A percentile compares a stretch with the other conserved stretches of the same genome.
phyloP scores from a whole-genome alignment of 768 basidiomycete genomes.

The Rickenella mellea region DNA sequence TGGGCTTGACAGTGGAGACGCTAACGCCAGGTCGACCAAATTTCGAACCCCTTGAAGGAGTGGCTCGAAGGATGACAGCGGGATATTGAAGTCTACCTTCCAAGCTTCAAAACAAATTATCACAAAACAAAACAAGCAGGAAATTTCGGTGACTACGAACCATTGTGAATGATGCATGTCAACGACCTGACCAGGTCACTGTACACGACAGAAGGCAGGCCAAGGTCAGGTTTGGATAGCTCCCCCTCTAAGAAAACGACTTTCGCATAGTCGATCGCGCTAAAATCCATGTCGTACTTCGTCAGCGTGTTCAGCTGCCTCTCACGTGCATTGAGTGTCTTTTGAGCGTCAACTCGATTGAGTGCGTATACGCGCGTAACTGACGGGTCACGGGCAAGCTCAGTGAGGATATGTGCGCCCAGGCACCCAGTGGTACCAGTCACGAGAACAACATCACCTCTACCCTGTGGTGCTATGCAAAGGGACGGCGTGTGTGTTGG shows the following conservation, averaged over 20 bases:
- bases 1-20: conserved; percentile 5
- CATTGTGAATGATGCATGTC: background rate
- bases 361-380: conserved; percentile 20
- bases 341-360: conserved; percentile 15
- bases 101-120: conserved; percentile 19
- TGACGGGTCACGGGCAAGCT: conserved; percentile 9
- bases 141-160: background rate
- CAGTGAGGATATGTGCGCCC: conserved; percentile 19
- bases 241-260: conserved; percentile 23
- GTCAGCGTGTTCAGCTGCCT: conserved; percentile 19
- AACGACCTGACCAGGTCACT: conserved; percentile 13
- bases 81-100: conserved; percentile 29
- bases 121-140: too few relatives aligned
- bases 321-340: conserved; percentile 9
- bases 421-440: conserved; percentile 26
- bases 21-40: conserved; percentile 23
- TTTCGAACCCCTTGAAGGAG: conserved; percentile 19
- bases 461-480: background rate
- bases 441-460: conserved; percentile 18
- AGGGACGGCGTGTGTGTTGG: conserved; percentile 4
- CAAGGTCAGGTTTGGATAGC: conserved; percentile 14
- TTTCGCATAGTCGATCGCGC: conserved; percentile 19
- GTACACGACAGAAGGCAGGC: conserved; percentile 16
- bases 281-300: conserved; percentile 21
- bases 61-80: conserved; percentile 21